A percentile compares a stretch with the other conserved stretches of the same genome.
These are phyloP conservation scores for Rhizopogon vulgaris DNA, from an alignment of 768 basidiomycete genomes.

Conservation along the genomic window DNA sequence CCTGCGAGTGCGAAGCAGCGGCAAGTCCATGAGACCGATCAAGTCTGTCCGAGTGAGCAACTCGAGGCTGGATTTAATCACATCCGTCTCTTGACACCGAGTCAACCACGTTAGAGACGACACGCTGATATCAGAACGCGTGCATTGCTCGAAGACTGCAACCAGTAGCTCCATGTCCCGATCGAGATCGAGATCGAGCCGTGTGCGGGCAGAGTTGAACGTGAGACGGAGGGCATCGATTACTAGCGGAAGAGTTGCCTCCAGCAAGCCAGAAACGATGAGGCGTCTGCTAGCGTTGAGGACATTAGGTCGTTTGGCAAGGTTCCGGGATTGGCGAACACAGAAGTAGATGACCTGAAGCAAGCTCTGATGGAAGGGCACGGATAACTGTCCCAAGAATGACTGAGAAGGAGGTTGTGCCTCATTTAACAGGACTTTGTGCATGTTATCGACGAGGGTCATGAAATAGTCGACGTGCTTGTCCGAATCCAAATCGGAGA, in stretches of 20 bases:
- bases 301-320: slow-evolving; percentile 42
- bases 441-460: slow-evolving; percentile 53
- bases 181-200: slow-evolving; percentile 61
- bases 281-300: slow-evolving; percentile 59
- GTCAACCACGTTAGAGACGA: slow-evolving; percentile 76
- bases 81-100: slow-evolving; percentile 72
- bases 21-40: slow-evolving; percentile 60
- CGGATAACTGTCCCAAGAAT: slow-evolving; percentile 55
- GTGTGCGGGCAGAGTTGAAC: slow-evolving; percentile 56
- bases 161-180: slow-evolving; percentile 77
- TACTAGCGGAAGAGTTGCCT: slow-evolving; percentile 56
- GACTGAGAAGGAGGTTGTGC: slow-evolving; percentile 70
- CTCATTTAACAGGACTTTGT: slow-evolving; percentile 64
- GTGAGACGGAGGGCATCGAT: slow-evolving; percentile 62
- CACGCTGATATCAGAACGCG: slow-evolving; percentile 56
- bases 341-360: slow-evolving; percentile 81
- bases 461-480: slow-evolving; percentile 54
- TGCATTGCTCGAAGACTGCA: slow-evolving; percentile 80
- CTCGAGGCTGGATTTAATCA: slow-evolving; percentile 70
- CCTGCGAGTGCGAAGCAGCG: slow-evolving; percentile 54
- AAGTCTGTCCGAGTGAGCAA: slow-evolving; percentile 65
- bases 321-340: slow-evolving; percentile 50
- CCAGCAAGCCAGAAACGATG: slow-evolving; percentile 51
- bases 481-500: slow-evolving; percentile 49
- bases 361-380: slow-evolving; percentile 74